These are phyloP conservation scores for Pelargonium australe DNA, from an alignment of 441 rosid genomes.

Conservation along the genomic window DNA sequence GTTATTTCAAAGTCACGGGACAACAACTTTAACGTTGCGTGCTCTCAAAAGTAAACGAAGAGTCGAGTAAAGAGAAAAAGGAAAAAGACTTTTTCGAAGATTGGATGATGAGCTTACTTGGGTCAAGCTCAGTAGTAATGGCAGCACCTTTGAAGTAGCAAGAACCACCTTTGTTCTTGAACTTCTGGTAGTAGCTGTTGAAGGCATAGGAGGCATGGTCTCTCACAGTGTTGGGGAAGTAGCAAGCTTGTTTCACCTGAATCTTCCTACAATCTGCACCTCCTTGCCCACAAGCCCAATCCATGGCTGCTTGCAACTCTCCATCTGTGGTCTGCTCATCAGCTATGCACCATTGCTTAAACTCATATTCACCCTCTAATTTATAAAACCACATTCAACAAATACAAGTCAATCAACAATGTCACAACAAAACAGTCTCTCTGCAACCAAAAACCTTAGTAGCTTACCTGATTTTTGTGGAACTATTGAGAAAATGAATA, in stretches of 20 bases:
- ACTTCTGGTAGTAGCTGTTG: conserved; percentile 53
- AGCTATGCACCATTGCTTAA: conserved; percentile 53
- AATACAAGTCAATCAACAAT: background rate
- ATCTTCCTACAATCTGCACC: conserved; percentile 51
- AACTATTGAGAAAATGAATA: conserved; percentile 29
- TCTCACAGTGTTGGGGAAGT: conserved; percentile 35
- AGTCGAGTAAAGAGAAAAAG: too few relatives aligned
- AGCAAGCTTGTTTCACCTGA: conserved; percentile 36
- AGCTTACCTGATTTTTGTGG: conserved; percentile 35
- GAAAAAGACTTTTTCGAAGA: too few relatives aligned
- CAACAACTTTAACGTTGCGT: too few relatives aligned
- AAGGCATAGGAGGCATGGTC: conserved; percentile 57
- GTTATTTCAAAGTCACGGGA: too few relatives aligned
- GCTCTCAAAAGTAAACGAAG: too few relatives aligned
- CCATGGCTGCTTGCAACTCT: conserved; percentile 42
- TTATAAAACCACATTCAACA: background rate
- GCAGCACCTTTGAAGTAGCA: conserved; percentile 59
- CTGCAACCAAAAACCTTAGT: background rate
- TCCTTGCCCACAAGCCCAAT: conserved; percentile 61
- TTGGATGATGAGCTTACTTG: conserved; percentile 32
- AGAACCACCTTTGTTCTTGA: conserved; percentile 47
- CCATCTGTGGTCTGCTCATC: conserved; percentile 52
- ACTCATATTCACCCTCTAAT: too few relatives aligned
- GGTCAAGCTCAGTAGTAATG: conserved; percentile 51
- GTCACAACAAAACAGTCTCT: too few relatives aligned